Percentiles rank a stretch among this genome's conserved stretches.
These are phyloP conservation scores for Madurella mycetomatis DNA, from an alignment of 2,329 filamentous ascomycete species.

Conservation along the genomic window DNA sequence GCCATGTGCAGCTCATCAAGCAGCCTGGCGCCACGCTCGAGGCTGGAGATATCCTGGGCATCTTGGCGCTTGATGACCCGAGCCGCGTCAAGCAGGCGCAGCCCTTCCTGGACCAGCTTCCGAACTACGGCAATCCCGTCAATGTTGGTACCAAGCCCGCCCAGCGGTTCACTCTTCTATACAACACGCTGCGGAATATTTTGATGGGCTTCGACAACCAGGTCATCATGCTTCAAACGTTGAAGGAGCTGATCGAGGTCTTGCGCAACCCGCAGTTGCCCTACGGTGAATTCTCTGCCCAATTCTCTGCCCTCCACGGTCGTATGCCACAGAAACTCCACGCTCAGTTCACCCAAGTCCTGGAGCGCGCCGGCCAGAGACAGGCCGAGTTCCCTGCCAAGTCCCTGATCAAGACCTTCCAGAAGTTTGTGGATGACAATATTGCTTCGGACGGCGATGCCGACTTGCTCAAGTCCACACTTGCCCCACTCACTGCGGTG, in stretches of 20 bases:
- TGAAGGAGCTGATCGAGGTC: constrained; percentile 87
- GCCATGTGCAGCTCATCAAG: constrained; percentile 97
- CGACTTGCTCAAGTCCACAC: constrained; percentile 64
- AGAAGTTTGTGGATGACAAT: constrained; percentile 85
- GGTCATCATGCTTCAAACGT: constrained; percentile 82
- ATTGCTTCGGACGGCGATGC: constrained; percentile 64
- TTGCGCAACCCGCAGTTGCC: constrained; percentile 85
- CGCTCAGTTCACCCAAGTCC: constrained; percentile 71
- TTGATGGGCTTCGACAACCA: constrained; percentile 95
- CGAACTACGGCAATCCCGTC: constrained; percentile 78
- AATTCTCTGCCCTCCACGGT: constrained; percentile 93
- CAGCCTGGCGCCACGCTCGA: constrained; percentile 97
- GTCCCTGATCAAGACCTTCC: constrained; percentile 74
- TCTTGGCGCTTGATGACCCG: constrained; percentile 90
- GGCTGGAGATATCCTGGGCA: constrained; percentile 97
- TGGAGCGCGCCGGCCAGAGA: constrained; percentile 75
- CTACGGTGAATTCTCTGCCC: constrained; percentile 93
- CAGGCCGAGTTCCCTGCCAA: constrained; percentile 89
- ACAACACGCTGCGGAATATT: constrained; percentile 79
- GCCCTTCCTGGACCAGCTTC: constrained; percentile 86
- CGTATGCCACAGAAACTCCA: constrained; percentile 96
- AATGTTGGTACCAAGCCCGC: constrained; percentile 87
- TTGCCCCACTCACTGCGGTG: constrained; percentile 72
- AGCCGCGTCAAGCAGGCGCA: constrained; percentile 95
- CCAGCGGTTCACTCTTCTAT: constrained; percentile 75